These are phyloP conservation scores for Volutella citrinella DNA, from an alignment of 2,329 filamentous ascomycete genomes.

Conservation along the genomic window DNA sequence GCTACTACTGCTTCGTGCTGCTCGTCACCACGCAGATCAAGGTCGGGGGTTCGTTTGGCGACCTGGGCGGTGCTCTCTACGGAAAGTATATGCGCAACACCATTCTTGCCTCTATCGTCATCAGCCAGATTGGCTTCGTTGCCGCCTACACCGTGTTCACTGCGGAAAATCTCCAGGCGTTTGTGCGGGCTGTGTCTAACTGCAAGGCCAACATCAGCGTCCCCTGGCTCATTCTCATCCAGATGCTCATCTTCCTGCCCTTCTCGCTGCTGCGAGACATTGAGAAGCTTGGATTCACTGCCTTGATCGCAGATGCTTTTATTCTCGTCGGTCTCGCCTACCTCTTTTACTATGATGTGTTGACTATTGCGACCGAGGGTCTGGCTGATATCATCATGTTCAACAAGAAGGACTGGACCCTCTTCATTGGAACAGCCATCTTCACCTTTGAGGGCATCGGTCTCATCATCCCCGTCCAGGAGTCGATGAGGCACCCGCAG, in stretches of 20 bases:
- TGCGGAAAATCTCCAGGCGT: constrained; percentile 90
- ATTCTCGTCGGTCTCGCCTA: constrained; percentile 91
- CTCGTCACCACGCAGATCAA: constrained; percentile 82
- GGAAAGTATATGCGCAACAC: constrained; percentile 84
- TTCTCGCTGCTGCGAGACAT: constrained; percentile 94
- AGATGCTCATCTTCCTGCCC: constrained; percentile 92
- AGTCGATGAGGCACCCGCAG: constrained; percentile 87
- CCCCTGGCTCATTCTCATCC: constrained; percentile 86
- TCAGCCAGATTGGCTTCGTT: constrained; percentile 94
- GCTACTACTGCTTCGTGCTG: constrained; percentile 97
- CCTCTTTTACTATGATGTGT: constrained; percentile 91
- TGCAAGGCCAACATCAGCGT: constrained; percentile 85
- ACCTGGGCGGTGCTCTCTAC: constrained; percentile 90
- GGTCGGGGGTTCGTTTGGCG: constrained; percentile 93
- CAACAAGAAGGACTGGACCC: constrained; percentile 88
- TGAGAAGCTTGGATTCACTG: constrained; percentile 93
- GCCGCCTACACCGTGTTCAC: constrained; percentile 97
- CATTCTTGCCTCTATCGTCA: constrained; percentile 87
- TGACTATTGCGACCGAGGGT: constrained; percentile 74
- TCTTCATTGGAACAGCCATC: constrained; percentile 98
- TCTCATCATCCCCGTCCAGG: constrained; percentile 96
- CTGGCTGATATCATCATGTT: constrained; percentile 86
- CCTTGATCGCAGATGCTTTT: constrained; percentile 88
- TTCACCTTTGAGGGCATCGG: constrained; percentile 99
- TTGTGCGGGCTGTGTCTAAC: constrained; percentile 85